Percentiles rank a stretch among this genome's conserved stretches.
These are phyloP conservation scores for Spatholobus suberectus DNA, from an alignment of 306 rosid genomes.

Conservation along the genomic window DNA sequence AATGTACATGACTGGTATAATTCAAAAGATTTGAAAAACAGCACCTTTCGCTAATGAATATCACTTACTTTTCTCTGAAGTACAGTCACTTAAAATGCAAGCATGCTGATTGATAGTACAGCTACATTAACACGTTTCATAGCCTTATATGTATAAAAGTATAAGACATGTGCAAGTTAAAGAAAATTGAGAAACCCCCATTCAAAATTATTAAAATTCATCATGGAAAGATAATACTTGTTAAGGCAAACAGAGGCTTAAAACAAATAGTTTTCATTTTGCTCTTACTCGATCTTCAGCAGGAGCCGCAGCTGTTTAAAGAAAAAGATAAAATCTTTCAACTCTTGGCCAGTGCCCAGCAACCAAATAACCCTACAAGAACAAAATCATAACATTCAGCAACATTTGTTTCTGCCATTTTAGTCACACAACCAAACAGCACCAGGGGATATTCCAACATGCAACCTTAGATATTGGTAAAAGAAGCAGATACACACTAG, in stretches of 20 bases:
- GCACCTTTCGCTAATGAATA: not conserved
- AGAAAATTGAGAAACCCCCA: not conserved
- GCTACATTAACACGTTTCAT: not conserved
- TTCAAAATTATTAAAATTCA: not conserved
- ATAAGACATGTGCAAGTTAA: not conserved
- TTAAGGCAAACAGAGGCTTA: not conserved
- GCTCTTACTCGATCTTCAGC: not conserved
- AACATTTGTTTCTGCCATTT: constrained; percentile 6
- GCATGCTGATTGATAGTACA: not conserved
- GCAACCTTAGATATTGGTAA: constrained; percentile 23
- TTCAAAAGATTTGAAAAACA: not conserved
- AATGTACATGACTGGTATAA: not conserved
- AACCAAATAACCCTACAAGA: not conserved
- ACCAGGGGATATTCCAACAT: constrained; percentile 4
- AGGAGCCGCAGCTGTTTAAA: not conserved
- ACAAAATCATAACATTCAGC: constrained; percentile 18
- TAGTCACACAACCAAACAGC: constrained; percentile 14
- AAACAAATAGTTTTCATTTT: constrained; percentile 2
- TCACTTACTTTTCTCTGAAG: not conserved
- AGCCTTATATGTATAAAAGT: not conserved
- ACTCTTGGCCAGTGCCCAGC: constrained; percentile 15
- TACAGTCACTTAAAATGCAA: not conserved
- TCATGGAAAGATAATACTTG: not conserved
- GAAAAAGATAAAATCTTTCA: not conserved
- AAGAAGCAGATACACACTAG: not conserved